A percentile compares a stretch with the other conserved stretches of the same genome.
phyloP scores from a whole-genome alignment of 441 rosid genomes.

The Pelargonium australe region DNA sequence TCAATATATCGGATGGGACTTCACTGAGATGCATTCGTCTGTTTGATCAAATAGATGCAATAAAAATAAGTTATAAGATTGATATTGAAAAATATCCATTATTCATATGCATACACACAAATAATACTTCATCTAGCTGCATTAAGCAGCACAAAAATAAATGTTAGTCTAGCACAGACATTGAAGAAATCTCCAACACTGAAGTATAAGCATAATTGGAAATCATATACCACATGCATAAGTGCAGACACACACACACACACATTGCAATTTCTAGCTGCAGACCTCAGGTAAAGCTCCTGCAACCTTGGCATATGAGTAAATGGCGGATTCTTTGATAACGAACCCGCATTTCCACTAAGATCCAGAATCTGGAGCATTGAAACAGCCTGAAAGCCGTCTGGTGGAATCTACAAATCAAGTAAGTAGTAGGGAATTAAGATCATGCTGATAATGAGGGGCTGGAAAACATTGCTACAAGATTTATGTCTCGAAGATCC shows the following conservation, averaged over 20 bases:
- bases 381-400: constrained; percentile 67
- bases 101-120: neutral
- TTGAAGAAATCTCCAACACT: neutral
- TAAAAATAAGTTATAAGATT: neutral
- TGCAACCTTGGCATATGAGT: constrained; percentile 54
- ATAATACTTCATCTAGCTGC: neutral
- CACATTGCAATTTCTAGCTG: constrained; percentile 15
- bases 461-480: neutral
- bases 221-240: neutral
- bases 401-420: constrained; percentile 49
- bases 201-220: neutral
- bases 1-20: constrained; percentile 61
- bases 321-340: constrained; percentile 55
- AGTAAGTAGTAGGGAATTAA: neutral
- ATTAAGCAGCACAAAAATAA: constrained; percentile 3
- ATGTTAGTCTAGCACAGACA: constrained; percentile 16
- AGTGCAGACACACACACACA: constrained; percentile 5
- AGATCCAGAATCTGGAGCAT: constrained; percentile 73
- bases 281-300: constrained; percentile 86
- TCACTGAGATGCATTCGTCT: constrained; percentile 64
- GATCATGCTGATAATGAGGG: constrained; percentile 15
- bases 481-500: constrained; percentile 2
- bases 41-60: constrained; percentile 2
- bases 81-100: neutral
- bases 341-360: constrained; percentile 58